phyloP scores from a whole-genome alignment of 352 stramenopile species.

The Pythium chondricola region DNA sequence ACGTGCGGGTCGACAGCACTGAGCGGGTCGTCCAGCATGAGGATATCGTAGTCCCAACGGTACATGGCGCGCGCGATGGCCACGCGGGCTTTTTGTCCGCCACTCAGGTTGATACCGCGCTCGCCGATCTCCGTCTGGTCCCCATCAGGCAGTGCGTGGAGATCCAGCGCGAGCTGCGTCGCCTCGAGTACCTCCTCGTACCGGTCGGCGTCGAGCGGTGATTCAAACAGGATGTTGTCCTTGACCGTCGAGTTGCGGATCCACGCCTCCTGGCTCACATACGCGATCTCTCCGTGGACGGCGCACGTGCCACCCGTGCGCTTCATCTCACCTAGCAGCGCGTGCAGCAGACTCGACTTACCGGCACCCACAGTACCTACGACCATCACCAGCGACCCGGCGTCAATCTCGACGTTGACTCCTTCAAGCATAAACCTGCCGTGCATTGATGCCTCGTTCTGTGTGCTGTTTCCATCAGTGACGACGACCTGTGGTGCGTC shows the following conservation, averaged over 20 bases:
- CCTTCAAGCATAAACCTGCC: conserved; percentile 20
- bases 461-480: no score
- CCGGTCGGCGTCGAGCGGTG: conserved; percentile 23
- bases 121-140: conserved; percentile 70
- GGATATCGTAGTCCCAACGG: conserved; percentile 38
- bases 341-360: conserved; percentile 52
- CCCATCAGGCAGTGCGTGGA: conserved; percentile 34
- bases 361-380: conserved; percentile 42
- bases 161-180: conserved; percentile 31
- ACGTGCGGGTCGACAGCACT: conserved; percentile 55
- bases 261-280: conserved; percentile 88
- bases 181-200: conserved; percentile 35
- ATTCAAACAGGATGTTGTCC: conserved; percentile 89
- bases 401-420: conserved; percentile 54
- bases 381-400: conserved; percentile 49
- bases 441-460: no score
- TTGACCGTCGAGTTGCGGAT: conserved; percentile 87
- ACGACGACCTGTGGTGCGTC: background rate
- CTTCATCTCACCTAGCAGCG: conserved; percentile 45
- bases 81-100: conserved; percentile 76
- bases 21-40: conserved; percentile 62
- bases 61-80: conserved; percentile 57
- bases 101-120: conserved; percentile 79
- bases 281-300: conserved; percentile 41
- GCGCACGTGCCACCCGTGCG: conserved; percentile 14